Conservation (phyloP, 1,284 basidiomycete species). For the Ceratobasidium sp. region DNA sequence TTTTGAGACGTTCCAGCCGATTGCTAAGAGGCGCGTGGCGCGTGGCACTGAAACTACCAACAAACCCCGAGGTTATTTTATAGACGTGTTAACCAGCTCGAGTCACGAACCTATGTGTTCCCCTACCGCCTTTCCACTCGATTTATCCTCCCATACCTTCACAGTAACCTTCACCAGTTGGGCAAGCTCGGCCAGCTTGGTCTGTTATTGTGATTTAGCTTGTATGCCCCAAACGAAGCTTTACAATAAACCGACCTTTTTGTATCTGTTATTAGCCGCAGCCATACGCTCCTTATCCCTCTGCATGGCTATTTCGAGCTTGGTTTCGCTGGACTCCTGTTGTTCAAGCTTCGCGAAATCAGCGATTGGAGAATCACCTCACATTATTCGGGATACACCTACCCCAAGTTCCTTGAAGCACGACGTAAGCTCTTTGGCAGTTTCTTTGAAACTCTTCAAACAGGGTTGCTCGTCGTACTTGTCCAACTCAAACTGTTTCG, state of each 20-base stretch:
- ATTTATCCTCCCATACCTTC: neutral
- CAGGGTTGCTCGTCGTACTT: neutral
- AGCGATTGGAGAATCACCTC: neutral
- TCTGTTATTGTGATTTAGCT: neutral
- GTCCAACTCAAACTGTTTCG: neutral
- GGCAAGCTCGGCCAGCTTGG: neutral
- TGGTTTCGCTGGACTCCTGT: neutral
- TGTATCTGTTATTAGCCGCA: neutral
- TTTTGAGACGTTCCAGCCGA: slow-evolving; percentile 9
- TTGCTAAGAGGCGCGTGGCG: slow-evolving; percentile 1
- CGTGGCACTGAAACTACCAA: neutral
- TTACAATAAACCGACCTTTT: neutral
- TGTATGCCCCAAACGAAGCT: neutral
- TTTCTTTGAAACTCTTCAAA: neutral
- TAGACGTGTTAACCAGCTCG: neutral
- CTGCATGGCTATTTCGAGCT: neutral
- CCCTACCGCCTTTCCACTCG: neutral
- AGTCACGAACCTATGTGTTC: neutral
- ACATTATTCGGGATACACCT: neutral
- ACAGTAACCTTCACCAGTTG: slow-evolving; percentile 3
- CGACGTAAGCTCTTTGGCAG: neutral
- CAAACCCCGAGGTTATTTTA: neutral
- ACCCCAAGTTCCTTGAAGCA: neutral
- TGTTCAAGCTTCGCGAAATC: neutral
- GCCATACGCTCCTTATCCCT: neutral